Evolutionary conservation across 495 filamentous ascomycete genomes (phyloP).

Genomic region (Penicillium lagena): DNA sequence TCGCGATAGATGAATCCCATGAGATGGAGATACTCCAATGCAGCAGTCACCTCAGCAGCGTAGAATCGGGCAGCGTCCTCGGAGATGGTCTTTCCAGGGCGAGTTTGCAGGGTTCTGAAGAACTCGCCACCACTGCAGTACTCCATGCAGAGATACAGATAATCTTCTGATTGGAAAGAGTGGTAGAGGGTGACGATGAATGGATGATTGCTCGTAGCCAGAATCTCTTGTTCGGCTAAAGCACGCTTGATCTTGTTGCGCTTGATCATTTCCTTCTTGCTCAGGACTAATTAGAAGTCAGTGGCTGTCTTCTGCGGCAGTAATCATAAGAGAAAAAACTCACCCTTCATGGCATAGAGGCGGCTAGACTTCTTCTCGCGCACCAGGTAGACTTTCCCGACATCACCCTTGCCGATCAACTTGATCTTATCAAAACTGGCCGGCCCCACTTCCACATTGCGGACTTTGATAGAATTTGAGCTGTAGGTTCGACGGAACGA

Average conservation of each 20-base stretch:
- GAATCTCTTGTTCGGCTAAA: constrained; percentile 93
- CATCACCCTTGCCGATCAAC: constrained; percentile 96
- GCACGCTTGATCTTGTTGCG: constrained; percentile 99
- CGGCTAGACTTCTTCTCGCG: constrained; percentile 93
- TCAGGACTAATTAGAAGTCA: constrained; percentile 62
- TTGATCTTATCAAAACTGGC: constrained; percentile 99
- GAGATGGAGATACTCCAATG: constrained; percentile 92
- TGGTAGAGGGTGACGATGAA: constrained; percentile 99
- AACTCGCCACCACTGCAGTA: constrained; percentile 99
- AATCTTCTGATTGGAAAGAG: constrained; percentile 97
- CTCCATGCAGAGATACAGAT: constrained; percentile 98
- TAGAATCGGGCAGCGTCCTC: constrained; percentile 98
- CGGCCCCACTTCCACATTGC: constrained; percentile 93
- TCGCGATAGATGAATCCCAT: constrained; percentile 99
- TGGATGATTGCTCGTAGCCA: constrained; percentile 96
- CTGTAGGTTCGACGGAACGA: constrained; percentile 94
- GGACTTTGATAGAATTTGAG: constrained; percentile 97
- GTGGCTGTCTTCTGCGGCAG: neutral
- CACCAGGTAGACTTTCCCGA: constrained; percentile 96
- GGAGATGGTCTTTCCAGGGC: constrained; percentile 91
- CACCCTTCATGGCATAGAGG: constrained; percentile 98
- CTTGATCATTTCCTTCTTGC: constrained; percentile 99
- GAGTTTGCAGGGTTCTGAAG: constrained; percentile 90
- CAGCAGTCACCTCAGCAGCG: constrained; percentile 95
- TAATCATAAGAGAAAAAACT: constrained; percentile 3